Base-by-base conservation (phyloP, 73 alveolate genomes). In the Halteria grandinella region DNA sequence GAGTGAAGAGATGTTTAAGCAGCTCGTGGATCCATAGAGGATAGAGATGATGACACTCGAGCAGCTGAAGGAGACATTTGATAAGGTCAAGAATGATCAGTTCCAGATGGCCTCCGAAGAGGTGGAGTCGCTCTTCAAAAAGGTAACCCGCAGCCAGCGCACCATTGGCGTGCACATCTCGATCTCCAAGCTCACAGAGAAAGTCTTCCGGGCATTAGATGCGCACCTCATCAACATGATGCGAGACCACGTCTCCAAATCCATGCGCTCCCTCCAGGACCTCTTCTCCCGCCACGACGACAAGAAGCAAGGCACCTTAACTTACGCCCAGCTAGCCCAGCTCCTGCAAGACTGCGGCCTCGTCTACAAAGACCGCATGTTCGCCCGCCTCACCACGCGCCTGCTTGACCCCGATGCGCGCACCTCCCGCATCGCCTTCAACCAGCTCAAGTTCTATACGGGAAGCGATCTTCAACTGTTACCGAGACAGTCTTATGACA, bases 151-250 rank as follows among this genome's bases (percentile, higher is more conserved):
- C 55, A 48, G 53, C 34, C 74, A 27, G 1, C 24, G 72, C 41
- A 77, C 73, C 18, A 32, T 29, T 8, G 62, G 54, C 48, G 73
- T 73, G 1, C 47, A 6, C 8, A 20, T 73, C 17, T 36, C 59
- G 28, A 29, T 55, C 21, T 18, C 20, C 8, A 41, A 41, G 28
- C 44, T 77, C 52, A 47, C 64, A 15, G 52, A 62, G 59, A 60
- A 62, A 20, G 88, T 77, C 10, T 60, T n/a, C 34, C 39, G 40
- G 1, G 88, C 78, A 7, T 33, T 77, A 7, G 81, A 77, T 48
- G 73, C 81, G 14, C 60, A 39, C 1, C 52, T 77, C 21, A 27
- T 60, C 7, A 74, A 77, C 27, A 59, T 32, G 36, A 54, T 55
- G 14, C 27, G 62, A 32, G 73, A 36, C 2, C 81, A 80, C 8